These are phyloP conservation scores for Sclerotinia nivalis DNA, from an alignment of 2,329 filamentous ascomycete genomes.

Conservation along the genomic window DNA sequence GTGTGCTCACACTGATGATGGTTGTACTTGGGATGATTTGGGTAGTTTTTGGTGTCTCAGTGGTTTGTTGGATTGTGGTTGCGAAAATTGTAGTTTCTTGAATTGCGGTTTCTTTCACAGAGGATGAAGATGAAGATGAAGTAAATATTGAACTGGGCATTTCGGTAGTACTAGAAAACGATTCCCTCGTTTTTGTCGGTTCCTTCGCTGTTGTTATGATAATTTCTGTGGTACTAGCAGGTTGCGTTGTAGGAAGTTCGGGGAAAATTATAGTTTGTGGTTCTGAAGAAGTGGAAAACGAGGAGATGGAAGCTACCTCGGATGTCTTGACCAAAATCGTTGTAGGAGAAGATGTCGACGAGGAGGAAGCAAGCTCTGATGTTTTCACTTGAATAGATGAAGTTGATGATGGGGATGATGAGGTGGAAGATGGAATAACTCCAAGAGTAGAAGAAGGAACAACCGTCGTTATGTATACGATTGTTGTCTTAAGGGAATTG, in stretches of 20 bases:
- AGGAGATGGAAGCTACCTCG: background rate
- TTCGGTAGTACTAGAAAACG: background rate
- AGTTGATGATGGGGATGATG: background rate
- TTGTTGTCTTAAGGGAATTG: background rate
- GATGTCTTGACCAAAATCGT: background rate
- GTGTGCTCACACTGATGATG: background rate
- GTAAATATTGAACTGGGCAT: background rate
- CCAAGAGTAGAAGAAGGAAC: background rate
- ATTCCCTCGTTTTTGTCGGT: background rate
- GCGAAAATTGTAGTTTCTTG: background rate
- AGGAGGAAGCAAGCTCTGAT: background rate
- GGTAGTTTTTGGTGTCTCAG: background rate
- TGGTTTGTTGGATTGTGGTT: background rate
- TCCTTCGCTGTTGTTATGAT: background rate
- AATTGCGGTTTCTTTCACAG: background rate
- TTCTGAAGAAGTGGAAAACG: background rate
- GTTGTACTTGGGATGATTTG: background rate
- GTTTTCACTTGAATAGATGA: background rate
- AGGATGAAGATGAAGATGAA: background rate
- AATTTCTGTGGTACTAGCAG: background rate
- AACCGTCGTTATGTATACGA: background rate
- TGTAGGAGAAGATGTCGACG: background rate
- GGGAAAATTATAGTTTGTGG: conserved; percentile 6
- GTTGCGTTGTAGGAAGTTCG: background rate
- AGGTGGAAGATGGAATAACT: background rate